Evolutionary conservation across 345 rosid species (phyloP), one percentile per base, ranked within the genome.

Genomic region (Heritiera fomes): DNA sequence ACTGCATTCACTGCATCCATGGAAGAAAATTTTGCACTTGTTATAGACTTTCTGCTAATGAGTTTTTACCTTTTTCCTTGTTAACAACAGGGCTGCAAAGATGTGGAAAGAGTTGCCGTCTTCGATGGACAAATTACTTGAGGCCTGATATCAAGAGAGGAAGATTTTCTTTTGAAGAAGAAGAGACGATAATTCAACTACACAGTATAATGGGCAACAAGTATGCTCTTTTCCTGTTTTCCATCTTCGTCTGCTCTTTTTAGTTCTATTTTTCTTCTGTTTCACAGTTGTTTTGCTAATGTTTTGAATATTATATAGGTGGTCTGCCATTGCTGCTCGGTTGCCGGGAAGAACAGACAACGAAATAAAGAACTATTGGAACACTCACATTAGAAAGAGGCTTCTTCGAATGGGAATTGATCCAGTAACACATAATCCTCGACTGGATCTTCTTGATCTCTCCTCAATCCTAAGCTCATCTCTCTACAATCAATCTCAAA

Each of bases 261-360:
- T 64, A 8, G 11, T 28, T 18, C 20, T 62, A 67, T 28, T 1
- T 62, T 8, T 34, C 8, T 46, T 5, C 5, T 55, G 0, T 52
- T 17, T n/a, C 17, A 1, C 38, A 49, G 28, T 55, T 62, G 7
- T 53, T 34, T 34, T 45, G 20, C 28, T 28, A 12, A 20, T 68
- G 73, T 68, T 68, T 68, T 47, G 15, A 20, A 68, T 60, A n/a
- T 30, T 7, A 18, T 73, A 23, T 73, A 93, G 97, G 84, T 91
- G 98, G 98, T 91, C 98, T 1, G 89, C 94, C 0, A 93, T 93
- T 79, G 98, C 98, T 9, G 84, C 93, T 72, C 90, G 89, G 28
- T 87, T 93, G 80, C 98, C 98, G 1, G 98, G 98, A 78, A 84
- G 98, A 81, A 93, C 98, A 0, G 97, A 93, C 41, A 91, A 93